phyloP scores from a whole-genome alignment of 768 basidiomycete species.

The Mycena rebaudengoi region DNA sequence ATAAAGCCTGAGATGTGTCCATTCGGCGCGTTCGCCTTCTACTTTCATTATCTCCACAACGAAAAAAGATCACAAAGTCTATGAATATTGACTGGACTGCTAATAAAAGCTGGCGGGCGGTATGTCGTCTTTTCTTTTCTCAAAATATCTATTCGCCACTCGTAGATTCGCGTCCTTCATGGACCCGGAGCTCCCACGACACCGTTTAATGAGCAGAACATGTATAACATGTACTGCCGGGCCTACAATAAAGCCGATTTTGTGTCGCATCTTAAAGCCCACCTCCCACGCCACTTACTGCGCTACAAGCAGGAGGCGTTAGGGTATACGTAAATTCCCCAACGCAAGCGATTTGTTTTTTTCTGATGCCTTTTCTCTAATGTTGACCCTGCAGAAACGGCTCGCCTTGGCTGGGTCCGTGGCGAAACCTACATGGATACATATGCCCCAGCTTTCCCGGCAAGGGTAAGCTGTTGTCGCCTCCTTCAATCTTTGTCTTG shows the following conservation, averaged over 20 bases:
- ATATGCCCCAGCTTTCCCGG: too few species aligned
- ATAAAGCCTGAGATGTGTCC: constrained; percentile 7
- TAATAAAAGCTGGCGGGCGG: constrained; percentile 2
- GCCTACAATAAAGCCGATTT: neutral
- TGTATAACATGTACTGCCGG: neutral
- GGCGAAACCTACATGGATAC: too few species aligned
- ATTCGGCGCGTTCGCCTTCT: constrained; percentile 5
- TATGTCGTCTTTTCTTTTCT: too few species aligned
- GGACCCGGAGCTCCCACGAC: neutral
- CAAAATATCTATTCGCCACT: neutral
- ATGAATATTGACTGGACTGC: constrained; percentile 1
- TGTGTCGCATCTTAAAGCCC: neutral
- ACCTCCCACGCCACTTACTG: neutral
- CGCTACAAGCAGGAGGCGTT: constrained; percentile 1
- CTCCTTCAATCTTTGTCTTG: too few species aligned
- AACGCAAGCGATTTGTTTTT: too few species aligned
- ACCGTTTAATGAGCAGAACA: neutral
- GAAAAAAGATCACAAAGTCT: neutral
- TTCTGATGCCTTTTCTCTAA: too few species aligned
- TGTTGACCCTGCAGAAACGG: too few species aligned
- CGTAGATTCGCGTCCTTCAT: neutral
- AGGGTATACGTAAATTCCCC: too few species aligned
- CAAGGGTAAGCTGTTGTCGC: too few species aligned
- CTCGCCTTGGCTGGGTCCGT: too few species aligned
- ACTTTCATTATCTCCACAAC: constrained; percentile 4